Percentiles rank a stretch among this genome's conserved stretches.
phyloP scores from a whole-genome alignment of 2,329 filamentous ascomycete genomes.

The Fusarium anthophilum region DNA sequence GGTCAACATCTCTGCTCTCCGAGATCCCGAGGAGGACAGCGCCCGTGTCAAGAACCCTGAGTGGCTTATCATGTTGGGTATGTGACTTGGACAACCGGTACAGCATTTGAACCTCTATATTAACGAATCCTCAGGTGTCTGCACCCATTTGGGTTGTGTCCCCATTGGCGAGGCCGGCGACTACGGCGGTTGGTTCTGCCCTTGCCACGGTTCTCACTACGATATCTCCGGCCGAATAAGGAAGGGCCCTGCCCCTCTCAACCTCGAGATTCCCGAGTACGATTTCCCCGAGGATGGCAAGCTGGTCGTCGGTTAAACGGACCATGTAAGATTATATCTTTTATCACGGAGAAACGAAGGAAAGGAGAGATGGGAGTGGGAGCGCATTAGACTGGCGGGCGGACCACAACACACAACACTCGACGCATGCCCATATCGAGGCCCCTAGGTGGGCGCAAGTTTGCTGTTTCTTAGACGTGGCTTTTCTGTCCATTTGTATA shows the following conservation, averaged over 20 bases:
- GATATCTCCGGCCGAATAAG: constrained; percentile 98
- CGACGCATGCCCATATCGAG: constrained; percentile 18
- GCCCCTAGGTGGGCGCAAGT: constrained; percentile 38
- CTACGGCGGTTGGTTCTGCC: constrained; percentile 99
- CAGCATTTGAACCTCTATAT: neutral
- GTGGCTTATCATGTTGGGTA: constrained; percentile 99
- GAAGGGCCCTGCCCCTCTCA: constrained; percentile 96
- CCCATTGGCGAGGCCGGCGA: constrained; percentile 99
- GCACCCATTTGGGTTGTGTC: constrained; percentile 98
- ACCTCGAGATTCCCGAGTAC: constrained; percentile 94
- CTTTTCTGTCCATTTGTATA: constrained; percentile 49
- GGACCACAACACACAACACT: constrained; percentile 20
- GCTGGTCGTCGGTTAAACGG: constrained; percentile 88
- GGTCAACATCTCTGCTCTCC: constrained; percentile 81
- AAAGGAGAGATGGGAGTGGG: constrained; percentile 2
- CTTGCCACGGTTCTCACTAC: constrained; percentile 99
- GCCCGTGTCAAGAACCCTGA: constrained; percentile 98
- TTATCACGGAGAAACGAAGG: constrained; percentile 22
- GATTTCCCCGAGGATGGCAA: constrained; percentile 91
- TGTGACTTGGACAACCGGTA: constrained; percentile 31
- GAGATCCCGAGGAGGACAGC: constrained; percentile 89
- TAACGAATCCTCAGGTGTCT: constrained; percentile 73
- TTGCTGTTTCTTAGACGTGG: constrained; percentile 50
- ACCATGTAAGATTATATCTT: constrained; percentile 42
- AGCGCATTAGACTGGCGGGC: constrained; percentile 40